These are phyloP conservation scores for Acanthamoeba culbertsoni DNA, from an alignment of 208 protist genomes.

Conservation along the genomic window DNA sequence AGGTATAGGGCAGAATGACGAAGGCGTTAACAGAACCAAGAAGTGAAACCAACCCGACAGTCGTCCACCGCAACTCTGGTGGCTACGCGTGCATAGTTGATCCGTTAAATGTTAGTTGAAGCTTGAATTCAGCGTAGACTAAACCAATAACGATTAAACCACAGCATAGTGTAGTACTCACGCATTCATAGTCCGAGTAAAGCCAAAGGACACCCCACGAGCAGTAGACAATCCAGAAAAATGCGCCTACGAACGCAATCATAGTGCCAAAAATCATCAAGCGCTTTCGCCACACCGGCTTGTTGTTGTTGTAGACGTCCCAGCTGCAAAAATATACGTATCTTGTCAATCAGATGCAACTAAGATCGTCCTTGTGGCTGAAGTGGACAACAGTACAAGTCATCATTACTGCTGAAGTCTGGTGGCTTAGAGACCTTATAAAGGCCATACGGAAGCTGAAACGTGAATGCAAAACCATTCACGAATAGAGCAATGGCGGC, in stretches of 20 bases:
- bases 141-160: too few species aligned
- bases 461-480: neutral
- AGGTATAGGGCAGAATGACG: neutral
- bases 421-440: neutral
- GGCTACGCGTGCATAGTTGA: too few species aligned
- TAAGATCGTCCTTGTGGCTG: too few species aligned
- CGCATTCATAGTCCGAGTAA: slow-evolving; percentile 7
- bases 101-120: too few species aligned
- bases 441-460: neutral
- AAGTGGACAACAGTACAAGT: too few species aligned
- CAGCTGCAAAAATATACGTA: neutral
- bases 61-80: neutral
- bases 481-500: neutral
- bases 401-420: too few species aligned
- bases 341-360: neutral
- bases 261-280: neutral
- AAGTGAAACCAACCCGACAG: neutral
- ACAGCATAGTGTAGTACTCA: neutral
- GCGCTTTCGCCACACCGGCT: neutral
- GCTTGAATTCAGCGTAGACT: too few species aligned
- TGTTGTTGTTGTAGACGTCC: neutral
- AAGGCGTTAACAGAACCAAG: neutral
- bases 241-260: neutral
- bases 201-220: neutral
- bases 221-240: slow-evolving; percentile 9